A percentile compares a stretch with the other conserved stretches of the same genome.
Conservation (phyloP, 768 basidiomycete species). For the Paxillus ammoniavirescens region DNA sequence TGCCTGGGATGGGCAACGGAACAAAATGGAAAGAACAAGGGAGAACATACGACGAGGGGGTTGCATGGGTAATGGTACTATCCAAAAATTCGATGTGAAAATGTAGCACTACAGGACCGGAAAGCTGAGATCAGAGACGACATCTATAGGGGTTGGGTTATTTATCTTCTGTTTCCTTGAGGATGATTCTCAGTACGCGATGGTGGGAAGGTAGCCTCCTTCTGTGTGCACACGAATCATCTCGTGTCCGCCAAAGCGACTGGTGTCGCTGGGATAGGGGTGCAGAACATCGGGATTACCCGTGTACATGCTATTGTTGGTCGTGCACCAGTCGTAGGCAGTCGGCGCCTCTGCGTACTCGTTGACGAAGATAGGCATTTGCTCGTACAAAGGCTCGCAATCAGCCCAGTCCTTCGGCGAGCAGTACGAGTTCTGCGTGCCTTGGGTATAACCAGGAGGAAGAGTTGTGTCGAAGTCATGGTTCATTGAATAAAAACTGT, state of each 20-base stretch:
- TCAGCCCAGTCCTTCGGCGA: constrained; percentile 30
- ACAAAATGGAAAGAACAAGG: too few relatives aligned
- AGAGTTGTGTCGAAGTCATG: constrained; percentile 11
- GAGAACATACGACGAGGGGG: background rate
- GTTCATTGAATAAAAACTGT: constrained; percentile 12
- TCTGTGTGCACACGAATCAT: constrained; percentile 15
- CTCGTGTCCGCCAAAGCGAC: constrained; percentile 11
- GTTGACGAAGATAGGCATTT: constrained; percentile 30
- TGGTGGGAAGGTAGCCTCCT: constrained; percentile 14
- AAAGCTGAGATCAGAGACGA: background rate
- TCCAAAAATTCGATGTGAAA: background rate
- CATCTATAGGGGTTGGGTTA: background rate
- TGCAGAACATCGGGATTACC: constrained; percentile 6
- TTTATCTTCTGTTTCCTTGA: background rate
- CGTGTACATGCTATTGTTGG: constrained; percentile 13
- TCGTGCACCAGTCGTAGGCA: constrained; percentile 27
- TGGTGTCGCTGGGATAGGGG: constrained; percentile 3
- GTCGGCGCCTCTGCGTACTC: constrained; percentile 15
- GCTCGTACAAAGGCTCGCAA: constrained; percentile 11
- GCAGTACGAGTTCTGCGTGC: constrained; percentile 19
- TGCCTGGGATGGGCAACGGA: too few relatives aligned
- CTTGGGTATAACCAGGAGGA: constrained; percentile 12
- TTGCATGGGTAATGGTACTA: background rate
- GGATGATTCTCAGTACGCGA: constrained; percentile 15
- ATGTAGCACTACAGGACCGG: background rate